phyloP scores from a whole-genome alignment of 2,329 filamentous ascomycete species.

The Metarhizium robertsii region DNA sequence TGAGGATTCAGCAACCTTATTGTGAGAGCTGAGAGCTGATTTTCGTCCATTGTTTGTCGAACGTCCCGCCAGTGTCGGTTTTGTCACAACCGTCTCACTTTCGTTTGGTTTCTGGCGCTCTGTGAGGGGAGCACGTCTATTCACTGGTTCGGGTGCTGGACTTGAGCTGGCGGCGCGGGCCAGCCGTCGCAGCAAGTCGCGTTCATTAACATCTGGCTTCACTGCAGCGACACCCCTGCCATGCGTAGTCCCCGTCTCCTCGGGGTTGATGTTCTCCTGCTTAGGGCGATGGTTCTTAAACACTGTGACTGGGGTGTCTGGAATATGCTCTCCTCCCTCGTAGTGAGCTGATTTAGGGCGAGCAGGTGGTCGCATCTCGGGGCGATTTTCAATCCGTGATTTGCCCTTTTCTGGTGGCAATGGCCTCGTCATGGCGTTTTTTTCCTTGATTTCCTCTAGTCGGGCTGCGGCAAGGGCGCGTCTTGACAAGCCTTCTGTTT shows the following conservation, averaged over 20 bases:
- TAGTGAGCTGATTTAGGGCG: conserved; percentile 10
- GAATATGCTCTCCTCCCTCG: conserved; percentile 22
- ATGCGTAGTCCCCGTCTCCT: background rate
- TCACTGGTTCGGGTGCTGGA: conserved; percentile 23
- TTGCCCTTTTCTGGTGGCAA: conserved; percentile 30
- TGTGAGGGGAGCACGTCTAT: conserved; percentile 6
- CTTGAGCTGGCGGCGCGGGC: conserved; percentile 38
- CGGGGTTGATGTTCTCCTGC: conserved; percentile 1
- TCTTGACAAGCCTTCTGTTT: conserved; percentile 34
- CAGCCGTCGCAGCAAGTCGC: conserved; percentile 39
- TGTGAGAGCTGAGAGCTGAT: conserved; percentile 2
- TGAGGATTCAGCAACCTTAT: conserved; percentile 14
- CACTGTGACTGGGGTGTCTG: conserved; percentile 31
- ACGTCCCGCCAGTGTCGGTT: conserved; percentile 10
- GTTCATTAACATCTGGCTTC: conserved; percentile 18
- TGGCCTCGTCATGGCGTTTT: conserved; percentile 35
- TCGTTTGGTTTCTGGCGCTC: background rate
- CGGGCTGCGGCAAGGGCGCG: conserved; percentile 38
- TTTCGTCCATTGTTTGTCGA: conserved; percentile 11
- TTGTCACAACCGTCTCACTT: conserved; percentile 3
- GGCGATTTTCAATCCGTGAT: conserved; percentile 16
- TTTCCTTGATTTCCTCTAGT: conserved; percentile 43
- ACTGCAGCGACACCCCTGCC: background rate
- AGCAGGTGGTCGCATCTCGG: conserved; percentile 11
- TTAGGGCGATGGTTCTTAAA: conserved; percentile 20